Evolutionary conservation across 202 grass and related monocot species (phyloP).

Genomic region (Hordeum pubiflorum): DNA sequence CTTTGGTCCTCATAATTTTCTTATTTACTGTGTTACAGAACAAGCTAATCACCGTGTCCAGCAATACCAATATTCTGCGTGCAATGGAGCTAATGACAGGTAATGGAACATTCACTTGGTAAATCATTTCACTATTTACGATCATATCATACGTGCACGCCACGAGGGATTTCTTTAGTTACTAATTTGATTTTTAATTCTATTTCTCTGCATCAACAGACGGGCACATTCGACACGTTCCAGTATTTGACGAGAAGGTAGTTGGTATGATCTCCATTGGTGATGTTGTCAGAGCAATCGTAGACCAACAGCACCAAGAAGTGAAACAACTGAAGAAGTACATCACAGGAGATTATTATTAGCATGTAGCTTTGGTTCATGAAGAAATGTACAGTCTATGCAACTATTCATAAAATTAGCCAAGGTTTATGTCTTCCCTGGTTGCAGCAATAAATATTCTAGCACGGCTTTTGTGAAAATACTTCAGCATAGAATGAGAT

Average conservation of each 20-base stretch:
- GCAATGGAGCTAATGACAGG: constrained; percentile 97
- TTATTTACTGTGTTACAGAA: constrained; percentile 36
- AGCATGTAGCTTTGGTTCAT: constrained; percentile 17
- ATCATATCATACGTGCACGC: not conserved
- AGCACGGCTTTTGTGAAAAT: too few species aligned
- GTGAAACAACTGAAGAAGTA: constrained; percentile 68
- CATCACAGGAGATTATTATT: constrained; percentile 83
- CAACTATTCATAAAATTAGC: not conserved
- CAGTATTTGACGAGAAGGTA: constrained; percentile 75
- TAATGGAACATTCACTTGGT: constrained; percentile 11
- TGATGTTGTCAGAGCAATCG: constrained; percentile 70
- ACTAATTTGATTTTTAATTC: not conserved
- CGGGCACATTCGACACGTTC: constrained; percentile 73
- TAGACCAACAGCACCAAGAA: constrained; percentile 81
- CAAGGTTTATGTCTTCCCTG: not conserved
- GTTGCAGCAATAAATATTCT: too few species aligned
- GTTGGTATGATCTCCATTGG: constrained; percentile 79
- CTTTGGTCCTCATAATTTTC: not conserved
- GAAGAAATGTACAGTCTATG: not conserved
- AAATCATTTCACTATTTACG: not conserved
- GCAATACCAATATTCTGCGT: constrained; percentile 62
- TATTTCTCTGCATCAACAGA: constrained; percentile 34
- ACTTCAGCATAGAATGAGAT: too few species aligned
- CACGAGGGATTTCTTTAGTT: not conserved
- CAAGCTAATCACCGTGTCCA: constrained; percentile 54